Conservation (phyloP, 352 stramenopile species). For the Pythium rishiriense region DNA sequence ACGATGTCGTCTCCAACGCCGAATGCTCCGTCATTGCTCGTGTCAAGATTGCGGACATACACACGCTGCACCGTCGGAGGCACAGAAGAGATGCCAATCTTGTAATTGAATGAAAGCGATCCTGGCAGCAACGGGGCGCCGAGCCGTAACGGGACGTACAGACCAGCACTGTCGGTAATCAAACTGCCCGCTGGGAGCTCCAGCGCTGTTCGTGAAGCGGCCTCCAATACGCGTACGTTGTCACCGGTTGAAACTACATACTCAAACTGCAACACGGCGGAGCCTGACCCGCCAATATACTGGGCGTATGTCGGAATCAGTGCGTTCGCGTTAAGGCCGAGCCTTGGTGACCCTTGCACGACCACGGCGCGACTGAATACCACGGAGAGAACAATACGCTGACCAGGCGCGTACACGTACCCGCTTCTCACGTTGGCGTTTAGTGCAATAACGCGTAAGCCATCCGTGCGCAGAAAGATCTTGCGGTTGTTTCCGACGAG, state of each 20-base stretch:
- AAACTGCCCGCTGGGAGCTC: constrained; percentile 45
- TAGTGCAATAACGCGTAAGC: constrained; percentile 42
- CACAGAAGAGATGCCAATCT: constrained; percentile 46
- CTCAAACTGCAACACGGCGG: constrained; percentile 42
- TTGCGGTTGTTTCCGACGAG: constrained; percentile 59
- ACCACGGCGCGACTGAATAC: constrained; percentile 45
- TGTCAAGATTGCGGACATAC: constrained; percentile 32
- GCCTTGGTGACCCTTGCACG: constrained; percentile 49
- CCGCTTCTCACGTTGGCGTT: constrained; percentile 39
- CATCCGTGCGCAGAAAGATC: constrained; percentile 67
- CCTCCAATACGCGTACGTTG: constrained; percentile 44
- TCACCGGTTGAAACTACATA: constrained; percentile 60
- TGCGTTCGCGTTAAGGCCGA: constrained; percentile 53
- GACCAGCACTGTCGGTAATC: constrained; percentile 44
- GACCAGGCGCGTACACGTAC: constrained; percentile 55
- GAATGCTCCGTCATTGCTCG: constrained; percentile 22
- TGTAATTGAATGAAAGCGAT: constrained; percentile 47
- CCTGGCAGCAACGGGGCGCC: constrained; percentile 27
- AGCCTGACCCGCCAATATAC: constrained; percentile 57
- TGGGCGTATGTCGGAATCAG: constrained; percentile 36
- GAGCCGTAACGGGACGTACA: constrained; percentile 56
- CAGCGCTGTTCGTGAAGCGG: constrained; percentile 41
- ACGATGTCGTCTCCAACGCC: constrained; percentile 53
- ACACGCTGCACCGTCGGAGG: constrained; percentile 44
- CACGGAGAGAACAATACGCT: constrained; percentile 52